phyloP scores from a whole-genome alignment of 2,329 filamentous ascomycete species.

The Pleoardoris graminearum region DNA sequence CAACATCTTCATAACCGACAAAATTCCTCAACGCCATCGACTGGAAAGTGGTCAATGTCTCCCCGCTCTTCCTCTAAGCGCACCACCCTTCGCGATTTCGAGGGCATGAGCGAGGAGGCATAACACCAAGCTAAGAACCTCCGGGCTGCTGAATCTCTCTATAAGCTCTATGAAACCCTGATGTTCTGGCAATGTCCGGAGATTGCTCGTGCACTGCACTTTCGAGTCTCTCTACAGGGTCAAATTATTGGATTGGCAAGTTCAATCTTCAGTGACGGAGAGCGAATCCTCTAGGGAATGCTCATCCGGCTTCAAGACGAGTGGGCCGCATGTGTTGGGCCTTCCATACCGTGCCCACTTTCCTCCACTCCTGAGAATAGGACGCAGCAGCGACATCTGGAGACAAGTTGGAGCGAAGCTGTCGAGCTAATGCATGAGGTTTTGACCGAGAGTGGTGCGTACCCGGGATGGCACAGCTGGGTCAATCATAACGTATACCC shows the following conservation, averaged over 20 bases:
- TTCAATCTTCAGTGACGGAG: constrained; percentile 23
- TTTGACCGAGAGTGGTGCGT: constrained; percentile 22
- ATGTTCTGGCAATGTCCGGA: constrained; percentile 21
- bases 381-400: constrained; percentile 19
- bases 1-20: constrained; percentile 41
- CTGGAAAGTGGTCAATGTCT: constrained; percentile 37
- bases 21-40: constrained; percentile 40
- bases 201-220: constrained; percentile 17
- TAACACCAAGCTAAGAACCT: constrained; percentile 22
- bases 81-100: constrained; percentile 25
- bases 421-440: constrained; percentile 27
- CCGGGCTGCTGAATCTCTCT: constrained; percentile 24
- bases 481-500: constrained; percentile 26
- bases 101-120: constrained; percentile 18
- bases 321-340: constrained; percentile 14
- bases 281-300: constrained; percentile 20
- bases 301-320: constrained; percentile 24
- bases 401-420: constrained; percentile 23
- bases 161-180: constrained; percentile 22
- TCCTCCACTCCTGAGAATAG: constrained; percentile 21
- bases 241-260: constrained; percentile 20
- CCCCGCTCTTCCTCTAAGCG: constrained; percentile 32
- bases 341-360: constrained; percentile 21
- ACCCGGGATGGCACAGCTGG: constrained; percentile 29
- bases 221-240: constrained; percentile 20